These are phyloP conservation scores for Bretschneidera sinensis DNA, from an alignment of 345 rosid species.

Conservation along the genomic window DNA sequence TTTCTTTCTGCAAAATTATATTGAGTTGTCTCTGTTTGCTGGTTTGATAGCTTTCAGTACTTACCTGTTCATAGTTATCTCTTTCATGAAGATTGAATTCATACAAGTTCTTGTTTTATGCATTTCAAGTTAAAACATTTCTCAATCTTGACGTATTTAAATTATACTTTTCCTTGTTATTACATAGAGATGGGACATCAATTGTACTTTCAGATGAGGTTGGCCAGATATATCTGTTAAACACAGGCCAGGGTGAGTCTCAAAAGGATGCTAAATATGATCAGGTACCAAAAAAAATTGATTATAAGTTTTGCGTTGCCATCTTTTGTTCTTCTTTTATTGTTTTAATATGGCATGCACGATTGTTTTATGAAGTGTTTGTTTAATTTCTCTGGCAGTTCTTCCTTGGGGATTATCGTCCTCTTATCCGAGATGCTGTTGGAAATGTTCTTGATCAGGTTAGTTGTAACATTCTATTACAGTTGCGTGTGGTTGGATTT, in stretches of 20 bases:
- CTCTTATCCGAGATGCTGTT: slow-evolving; percentile 69
- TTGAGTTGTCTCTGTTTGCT: slow-evolving; percentile 4
- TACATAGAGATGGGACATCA: slow-evolving; percentile 91
- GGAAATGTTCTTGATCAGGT: slow-evolving; percentile 99
- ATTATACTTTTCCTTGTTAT: slow-evolving; percentile 7
- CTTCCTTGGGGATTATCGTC: slow-evolving; percentile 99
- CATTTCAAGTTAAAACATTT: slow-evolving; percentile 1
- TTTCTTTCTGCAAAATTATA: too few relatives aligned
- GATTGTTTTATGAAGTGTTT: slow-evolving; percentile 20
- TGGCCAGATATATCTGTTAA: slow-evolving; percentile 91
- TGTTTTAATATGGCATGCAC: slow-evolving; percentile 2
- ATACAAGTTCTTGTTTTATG: background rate
- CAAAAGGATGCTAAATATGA: slow-evolving; percentile 92
- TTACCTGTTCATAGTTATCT: background rate
- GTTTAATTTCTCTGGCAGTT: slow-evolving; percentile 47
- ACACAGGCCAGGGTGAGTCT: slow-evolving; percentile 97
- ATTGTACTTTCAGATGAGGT: slow-evolving; percentile 99
- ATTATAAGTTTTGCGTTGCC: background rate
- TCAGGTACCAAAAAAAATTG: slow-evolving; percentile 51
- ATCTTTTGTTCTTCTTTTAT: background rate
- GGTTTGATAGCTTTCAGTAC: slow-evolving; percentile 14
- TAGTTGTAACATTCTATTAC: slow-evolving; percentile 17
- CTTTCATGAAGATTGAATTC: background rate
- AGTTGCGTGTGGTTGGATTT: background rate
- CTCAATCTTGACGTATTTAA: background rate